These are phyloP conservation scores for Russula earlei DNA, from an alignment of 768 basidiomycete genomes.

Conservation along the genomic window DNA sequence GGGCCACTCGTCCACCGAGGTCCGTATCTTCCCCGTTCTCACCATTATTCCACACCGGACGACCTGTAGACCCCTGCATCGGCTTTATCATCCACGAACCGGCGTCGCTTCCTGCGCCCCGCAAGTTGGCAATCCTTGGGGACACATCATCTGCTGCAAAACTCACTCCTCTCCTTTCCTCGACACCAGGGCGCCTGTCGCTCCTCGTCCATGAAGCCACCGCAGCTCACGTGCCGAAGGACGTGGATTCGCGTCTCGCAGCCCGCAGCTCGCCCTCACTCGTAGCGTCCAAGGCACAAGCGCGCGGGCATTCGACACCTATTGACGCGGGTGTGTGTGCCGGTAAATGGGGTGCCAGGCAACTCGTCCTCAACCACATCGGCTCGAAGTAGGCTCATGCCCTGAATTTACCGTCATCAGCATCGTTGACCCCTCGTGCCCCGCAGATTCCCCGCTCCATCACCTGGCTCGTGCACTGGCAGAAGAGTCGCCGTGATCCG, in stretches of 20 bases:
- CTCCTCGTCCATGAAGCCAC: conserved; percentile 85
- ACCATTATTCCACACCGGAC: background rate
- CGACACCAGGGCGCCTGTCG: conserved; percentile 26
- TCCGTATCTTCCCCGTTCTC: conserved; percentile 25
- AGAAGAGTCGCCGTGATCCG: conserved; percentile 37
- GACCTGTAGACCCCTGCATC: conserved; percentile 55
- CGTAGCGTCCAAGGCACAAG: conserved; percentile 32
- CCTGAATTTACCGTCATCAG: background rate
- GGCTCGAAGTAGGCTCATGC: conserved; percentile 47
- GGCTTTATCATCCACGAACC: conserved; percentile 67
- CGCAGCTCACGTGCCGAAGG: conserved; percentile 55
- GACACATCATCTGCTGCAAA: conserved; percentile 61
- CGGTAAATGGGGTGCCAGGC: conserved; percentile 44
- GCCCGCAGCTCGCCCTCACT: conserved; percentile 32
- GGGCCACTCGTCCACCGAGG: conserved; percentile 73
- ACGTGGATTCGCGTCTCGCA: conserved; percentile 43
- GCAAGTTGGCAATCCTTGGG: conserved; percentile 69
- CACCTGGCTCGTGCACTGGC: conserved; percentile 22
- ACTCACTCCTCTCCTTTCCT: conserved; percentile 41
- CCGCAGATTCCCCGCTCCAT: conserved; percentile 45
- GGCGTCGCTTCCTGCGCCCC: conserved; percentile 26
- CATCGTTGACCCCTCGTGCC: background rate
- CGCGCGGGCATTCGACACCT: conserved; percentile 71
- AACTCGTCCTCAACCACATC: conserved; percentile 71
- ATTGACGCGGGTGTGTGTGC: conserved; percentile 74